phyloP scores from a whole-genome alignment of 139 green algal genomes.

The Volvox africanus region DNA sequence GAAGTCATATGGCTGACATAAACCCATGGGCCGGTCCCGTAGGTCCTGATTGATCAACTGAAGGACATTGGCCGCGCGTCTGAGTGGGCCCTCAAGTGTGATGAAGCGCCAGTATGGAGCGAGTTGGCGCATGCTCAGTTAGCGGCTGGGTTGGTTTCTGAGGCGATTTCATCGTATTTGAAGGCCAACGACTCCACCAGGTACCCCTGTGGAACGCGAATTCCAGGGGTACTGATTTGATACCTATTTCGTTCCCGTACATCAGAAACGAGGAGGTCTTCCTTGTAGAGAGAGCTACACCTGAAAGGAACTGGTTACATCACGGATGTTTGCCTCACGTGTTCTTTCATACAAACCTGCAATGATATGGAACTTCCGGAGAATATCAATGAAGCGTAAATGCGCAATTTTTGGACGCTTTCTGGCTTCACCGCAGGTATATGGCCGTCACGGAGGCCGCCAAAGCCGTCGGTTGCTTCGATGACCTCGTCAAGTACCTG shows the following conservation, averaged over 20 bases:
- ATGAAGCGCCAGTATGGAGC: constrained; percentile 92
- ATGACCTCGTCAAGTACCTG: constrained; percentile 96
- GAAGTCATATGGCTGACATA: no score
- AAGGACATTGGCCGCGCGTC: constrained; percentile 87
- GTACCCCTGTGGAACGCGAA: not conserved
- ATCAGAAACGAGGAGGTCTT: no score
- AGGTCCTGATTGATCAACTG: constrained; percentile 95
- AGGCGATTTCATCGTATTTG: constrained; percentile 94
- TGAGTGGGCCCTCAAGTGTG: constrained; percentile 88
- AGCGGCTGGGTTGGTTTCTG: constrained; percentile 74
- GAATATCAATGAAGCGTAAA: no score
- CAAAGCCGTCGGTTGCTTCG: constrained; percentile 76
- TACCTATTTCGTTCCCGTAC: no score
- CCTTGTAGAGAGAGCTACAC: no score
- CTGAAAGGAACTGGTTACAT: no score
- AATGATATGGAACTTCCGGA: no score
- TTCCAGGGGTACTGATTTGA: no score
- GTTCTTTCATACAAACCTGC: no score
- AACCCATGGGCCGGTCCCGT: not conserved
- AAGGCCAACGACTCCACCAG: constrained; percentile 78
- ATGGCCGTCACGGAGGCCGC: constrained; percentile 52
- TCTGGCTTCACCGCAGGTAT: constrained; percentile 7
- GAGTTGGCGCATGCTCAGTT: constrained; percentile 96
- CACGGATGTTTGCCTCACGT: no score
- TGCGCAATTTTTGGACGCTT: no score